Base-by-base conservation (phyloP, 1,284 basidiomycete species). In the Ustilago hordei region DNA sequence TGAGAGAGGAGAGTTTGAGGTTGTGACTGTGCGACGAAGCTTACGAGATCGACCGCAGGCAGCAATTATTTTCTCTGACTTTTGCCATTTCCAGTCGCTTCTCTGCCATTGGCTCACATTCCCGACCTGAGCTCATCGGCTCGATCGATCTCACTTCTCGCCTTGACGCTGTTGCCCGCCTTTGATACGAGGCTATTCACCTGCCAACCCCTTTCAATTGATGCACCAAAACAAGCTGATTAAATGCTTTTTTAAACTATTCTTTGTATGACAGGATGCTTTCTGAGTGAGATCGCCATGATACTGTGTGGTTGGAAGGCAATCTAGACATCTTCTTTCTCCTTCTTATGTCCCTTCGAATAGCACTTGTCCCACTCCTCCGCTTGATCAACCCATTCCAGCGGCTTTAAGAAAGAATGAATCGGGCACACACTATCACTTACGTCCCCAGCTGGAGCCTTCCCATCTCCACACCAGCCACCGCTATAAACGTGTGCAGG, bases 331-430 rank as follows among this genome's bases (percentile, higher is more conserved):
- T 34, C 35, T 17, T 41, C 1, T 6, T 50, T 4, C 3, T 7
- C 13, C 11, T 34, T 36, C 17, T 35, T 43, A 19, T 45, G 43
- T 19, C 38, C 55, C 47, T 59, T 55, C 2, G 69, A 55, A 35
- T 77, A 69, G 55, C 75, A 77, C 50, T 69, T 69, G 60, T 73
- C 38, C 75, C 75, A 77, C 56, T 77, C 75, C 13, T 54, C 41
- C 5, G 69, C 39, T 6, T 45, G 31, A 28, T 77, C 69, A 17
- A 69, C 75, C 75, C 75, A 77, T 0, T 7, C 3, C 2, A 73
- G 54, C 35, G 62, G 60, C 45, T 62, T 8, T 6, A 73, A 36
- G 59, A 77, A 77, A 11, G 59, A 41, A 1, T 38, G n/a, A 2
- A 69, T 41, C 2, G 75, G 75, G 43, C 75, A 77, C 36, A 77